Evolutionary conservation across 257 asterid genomes (phyloP), one percentile per base, ranked within the genome.

Genomic region (Rehmannia glutinosa): DNA sequence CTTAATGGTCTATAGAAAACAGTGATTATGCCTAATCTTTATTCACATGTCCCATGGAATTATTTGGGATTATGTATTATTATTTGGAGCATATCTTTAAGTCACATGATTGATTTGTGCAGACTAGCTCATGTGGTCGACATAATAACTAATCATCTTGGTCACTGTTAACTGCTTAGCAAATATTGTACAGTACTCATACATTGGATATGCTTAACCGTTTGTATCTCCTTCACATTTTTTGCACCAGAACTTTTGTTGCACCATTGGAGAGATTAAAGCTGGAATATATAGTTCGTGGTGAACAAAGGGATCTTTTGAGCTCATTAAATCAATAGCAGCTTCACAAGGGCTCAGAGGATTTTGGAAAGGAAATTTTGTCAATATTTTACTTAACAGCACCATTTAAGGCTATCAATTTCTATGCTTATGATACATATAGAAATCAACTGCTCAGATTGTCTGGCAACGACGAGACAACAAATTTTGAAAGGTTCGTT

Each of bases 201-300:
- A 33, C 50, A 64, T 25, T 16, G 5, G 9, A 38, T 58, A 9
- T 60, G 47, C 72, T 56, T 64, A 56, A 68, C 62, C 58, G 55
- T 54, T 52, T 74, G 47, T 60, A 43, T 15, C 67, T 73, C 19
- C 66, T 72, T 8, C 38, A 23, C 50, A n/a, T 19, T 59, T 63
- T 52, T 66, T 79, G 65, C 75, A 51, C 71, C 94, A 93, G 99
- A 84, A 88, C 99, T 53, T 73, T 90, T 80, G 95, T 93, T 72
- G 97, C 97, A 47, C 99, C 99, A 6, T 77, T 93, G 77, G 99
- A 93, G 87, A 86, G 99, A 83, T 70, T 93, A 36, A 93, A 93
- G 88, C 86, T 93, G 77, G 97, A 93, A 74, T 93, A 93, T 66
- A 86, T 93, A 62, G 99, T 90, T 66, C 96, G 96, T 59, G 95